Percentiles rank a stretch among this genome's conserved stretches.
Conservation (phyloP, 352 stramenopile genomes). For the Phytophthora cryptogea region DNA sequence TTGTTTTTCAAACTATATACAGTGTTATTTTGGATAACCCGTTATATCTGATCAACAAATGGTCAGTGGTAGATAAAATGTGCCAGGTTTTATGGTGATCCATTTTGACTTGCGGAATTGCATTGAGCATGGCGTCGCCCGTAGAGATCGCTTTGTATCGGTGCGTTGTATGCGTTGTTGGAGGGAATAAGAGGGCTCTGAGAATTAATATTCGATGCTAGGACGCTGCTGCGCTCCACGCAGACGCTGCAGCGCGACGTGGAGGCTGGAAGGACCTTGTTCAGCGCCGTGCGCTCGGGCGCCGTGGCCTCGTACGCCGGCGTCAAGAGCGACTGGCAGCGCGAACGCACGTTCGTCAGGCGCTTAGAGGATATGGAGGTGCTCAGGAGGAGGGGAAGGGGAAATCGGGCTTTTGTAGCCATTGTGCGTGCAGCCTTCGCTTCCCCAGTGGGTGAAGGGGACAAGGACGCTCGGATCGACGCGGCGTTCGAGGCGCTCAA, state of each 20-base stretch:
- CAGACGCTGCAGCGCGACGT: conserved; percentile 60
- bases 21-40: too few species aligned
- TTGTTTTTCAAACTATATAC: too few species aligned
- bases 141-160: conserved; percentile 41
- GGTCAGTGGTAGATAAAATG: too few species aligned
- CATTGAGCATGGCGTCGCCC: conserved; percentile 19
- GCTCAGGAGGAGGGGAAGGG: conserved; percentile 29
- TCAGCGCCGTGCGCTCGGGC: conserved; percentile 67
- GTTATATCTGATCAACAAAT: too few species aligned
- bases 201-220: conserved; percentile 28
- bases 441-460: conserved; percentile 32
- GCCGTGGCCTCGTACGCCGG: conserved; percentile 66
- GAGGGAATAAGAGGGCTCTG: background rate
- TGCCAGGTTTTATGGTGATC: too few species aligned
- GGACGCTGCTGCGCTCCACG: conserved; percentile 57
- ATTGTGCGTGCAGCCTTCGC: conserved; percentile 66
- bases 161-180: conserved; percentile 13
- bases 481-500: conserved; percentile 62
- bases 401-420: conserved; percentile 33
- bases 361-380: conserved; percentile 58
- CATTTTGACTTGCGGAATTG: too few species aligned
- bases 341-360: conserved; percentile 61
- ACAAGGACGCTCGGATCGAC: conserved; percentile 55
- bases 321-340: conserved; percentile 75
- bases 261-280: conserved; percentile 53